These are phyloP conservation scores for Globisporangium acanthophoron DNA, from an alignment of 352 stramenopile species.

Conservation along the genomic window DNA sequence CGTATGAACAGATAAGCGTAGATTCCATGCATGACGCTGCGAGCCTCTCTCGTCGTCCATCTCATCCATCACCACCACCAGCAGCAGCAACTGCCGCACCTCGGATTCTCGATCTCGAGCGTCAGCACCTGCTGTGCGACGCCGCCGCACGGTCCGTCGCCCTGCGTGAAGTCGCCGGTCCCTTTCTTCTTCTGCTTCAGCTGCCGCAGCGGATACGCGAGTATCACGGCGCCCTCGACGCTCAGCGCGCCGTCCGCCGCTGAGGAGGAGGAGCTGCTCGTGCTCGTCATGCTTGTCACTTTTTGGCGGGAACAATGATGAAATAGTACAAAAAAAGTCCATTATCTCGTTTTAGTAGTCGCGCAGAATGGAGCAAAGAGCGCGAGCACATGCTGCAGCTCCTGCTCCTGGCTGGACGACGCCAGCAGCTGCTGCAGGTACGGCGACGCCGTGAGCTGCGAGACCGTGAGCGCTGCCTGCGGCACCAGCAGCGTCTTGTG, in stretches of 20 bases:
- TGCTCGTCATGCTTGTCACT: background rate
- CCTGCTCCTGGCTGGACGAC: conserved; percentile 36
- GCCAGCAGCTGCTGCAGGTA: conserved; percentile 55
- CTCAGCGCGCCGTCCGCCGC: conserved; percentile 9
- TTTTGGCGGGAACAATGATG: background rate
- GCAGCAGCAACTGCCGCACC: background rate
- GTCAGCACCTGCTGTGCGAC: conserved; percentile 48
- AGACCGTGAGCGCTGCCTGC: conserved; percentile 32
- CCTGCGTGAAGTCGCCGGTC: conserved; percentile 38
- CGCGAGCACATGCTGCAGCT: conserved; percentile 37
- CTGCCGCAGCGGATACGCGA: conserved; percentile 53
- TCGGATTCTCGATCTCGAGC: conserved; percentile 39
- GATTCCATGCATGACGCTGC: background rate
- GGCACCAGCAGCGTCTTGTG: conserved; percentile 29
- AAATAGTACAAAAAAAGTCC: background rate
- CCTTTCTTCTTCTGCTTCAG: conserved; percentile 9
- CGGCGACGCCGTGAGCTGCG: conserved; percentile 54
- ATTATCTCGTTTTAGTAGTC: background rate
- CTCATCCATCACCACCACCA: background rate
- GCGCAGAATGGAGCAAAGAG: conserved; percentile 29
- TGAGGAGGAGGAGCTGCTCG: background rate
- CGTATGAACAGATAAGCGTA: conserved; percentile 8
- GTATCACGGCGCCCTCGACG: conserved; percentile 42
- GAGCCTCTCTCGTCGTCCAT: background rate
- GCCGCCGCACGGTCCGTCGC: conserved; percentile 47